phyloP scores from a whole-genome alignment of 2,329 filamentous ascomycete genomes.

The Penicillium sp. region DNA sequence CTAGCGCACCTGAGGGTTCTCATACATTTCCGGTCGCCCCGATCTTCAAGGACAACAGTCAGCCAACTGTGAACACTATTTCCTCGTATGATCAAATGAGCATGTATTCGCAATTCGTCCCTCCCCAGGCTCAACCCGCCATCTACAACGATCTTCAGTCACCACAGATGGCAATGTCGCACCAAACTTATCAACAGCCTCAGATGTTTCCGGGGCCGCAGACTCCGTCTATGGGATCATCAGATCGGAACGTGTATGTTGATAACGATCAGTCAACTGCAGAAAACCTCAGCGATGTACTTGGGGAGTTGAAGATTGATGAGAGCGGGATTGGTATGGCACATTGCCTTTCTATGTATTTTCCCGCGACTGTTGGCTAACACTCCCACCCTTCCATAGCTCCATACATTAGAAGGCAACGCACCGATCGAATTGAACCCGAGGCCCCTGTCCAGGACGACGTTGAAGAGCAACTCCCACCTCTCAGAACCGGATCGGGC shows the following conservation, averaged over 20 bases:
- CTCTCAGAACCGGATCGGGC: constrained; percentile 59
- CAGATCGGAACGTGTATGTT: constrained; percentile 45
- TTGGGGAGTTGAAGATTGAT: constrained; percentile 80
- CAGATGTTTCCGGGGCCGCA: constrained; percentile 23
- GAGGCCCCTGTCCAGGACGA: constrained; percentile 57
- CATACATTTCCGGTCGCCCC: constrained; percentile 49
- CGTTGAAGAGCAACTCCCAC: constrained; percentile 60
- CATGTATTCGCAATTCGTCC: constrained; percentile 35
- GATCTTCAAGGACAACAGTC: constrained; percentile 37
- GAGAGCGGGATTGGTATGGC: constrained; percentile 73
- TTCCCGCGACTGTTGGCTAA: constrained; percentile 7
- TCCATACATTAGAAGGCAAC: constrained; percentile 68
- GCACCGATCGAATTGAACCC: constrained; percentile 42
- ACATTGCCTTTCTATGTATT: background rate
- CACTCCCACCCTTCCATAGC: constrained; percentile 42
- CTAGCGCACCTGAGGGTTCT: constrained; percentile 41
- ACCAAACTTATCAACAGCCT: constrained; percentile 25
- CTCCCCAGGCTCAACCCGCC: constrained; percentile 21
- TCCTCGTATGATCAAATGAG: constrained; percentile 39
- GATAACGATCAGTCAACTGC: constrained; percentile 58
- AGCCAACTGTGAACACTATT: constrained; percentile 43
- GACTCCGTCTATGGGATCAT: constrained; percentile 21
- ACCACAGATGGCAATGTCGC: constrained; percentile 26
- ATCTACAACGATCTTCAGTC: constrained; percentile 28
- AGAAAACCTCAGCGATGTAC: constrained; percentile 65